phyloP scores from a whole-genome alignment of 257 asterid genomes.

The Phtheirospermum japonicum region DNA sequence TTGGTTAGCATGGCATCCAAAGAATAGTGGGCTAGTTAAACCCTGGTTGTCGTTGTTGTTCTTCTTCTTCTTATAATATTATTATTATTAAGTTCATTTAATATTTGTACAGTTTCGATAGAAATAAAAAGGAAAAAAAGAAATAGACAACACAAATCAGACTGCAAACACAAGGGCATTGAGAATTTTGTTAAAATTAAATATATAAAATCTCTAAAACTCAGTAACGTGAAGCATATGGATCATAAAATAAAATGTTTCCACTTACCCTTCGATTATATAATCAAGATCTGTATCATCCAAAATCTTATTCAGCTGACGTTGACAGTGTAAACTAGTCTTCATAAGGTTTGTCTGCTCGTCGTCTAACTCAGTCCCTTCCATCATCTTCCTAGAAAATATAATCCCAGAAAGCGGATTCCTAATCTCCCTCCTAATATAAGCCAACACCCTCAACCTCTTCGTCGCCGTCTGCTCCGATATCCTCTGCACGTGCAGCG shows the following conservation, averaged over 20 bases:
- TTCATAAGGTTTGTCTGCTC: constrained; percentile 66
- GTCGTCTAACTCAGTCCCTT: constrained; percentile 63
- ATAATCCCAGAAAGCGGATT: constrained; percentile 90
- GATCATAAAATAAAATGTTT: not conserved
- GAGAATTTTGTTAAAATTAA: not conserved
- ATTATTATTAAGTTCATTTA: too few relatives aligned
- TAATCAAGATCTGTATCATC: constrained; percentile 94
- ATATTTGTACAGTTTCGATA: too few relatives aligned
- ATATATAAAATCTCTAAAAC: not conserved
- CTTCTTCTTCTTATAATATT: too few relatives aligned
- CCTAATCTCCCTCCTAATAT: constrained; percentile 73
- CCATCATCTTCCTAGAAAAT: constrained; percentile 81
- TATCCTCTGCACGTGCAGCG: constrained; percentile 77
- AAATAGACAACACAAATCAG: too few relatives aligned
- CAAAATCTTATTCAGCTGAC: constrained; percentile 76
- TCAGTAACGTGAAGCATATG: not conserved
- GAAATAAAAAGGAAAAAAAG: too few relatives aligned
- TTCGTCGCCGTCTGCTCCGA: constrained; percentile 79
- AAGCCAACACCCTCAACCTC: constrained; percentile 63
- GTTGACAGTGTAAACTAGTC: constrained; percentile 75
- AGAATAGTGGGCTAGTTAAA: too few relatives aligned
- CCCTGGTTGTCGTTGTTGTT: too few relatives aligned
- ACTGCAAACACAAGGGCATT: not conserved
- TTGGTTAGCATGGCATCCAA: too few relatives aligned
- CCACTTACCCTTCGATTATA: constrained; percentile 74